phyloP scores from a whole-genome alignment of 2,329 filamentous ascomycete genomes.

The Colletotrichum chlorophyti region DNA sequence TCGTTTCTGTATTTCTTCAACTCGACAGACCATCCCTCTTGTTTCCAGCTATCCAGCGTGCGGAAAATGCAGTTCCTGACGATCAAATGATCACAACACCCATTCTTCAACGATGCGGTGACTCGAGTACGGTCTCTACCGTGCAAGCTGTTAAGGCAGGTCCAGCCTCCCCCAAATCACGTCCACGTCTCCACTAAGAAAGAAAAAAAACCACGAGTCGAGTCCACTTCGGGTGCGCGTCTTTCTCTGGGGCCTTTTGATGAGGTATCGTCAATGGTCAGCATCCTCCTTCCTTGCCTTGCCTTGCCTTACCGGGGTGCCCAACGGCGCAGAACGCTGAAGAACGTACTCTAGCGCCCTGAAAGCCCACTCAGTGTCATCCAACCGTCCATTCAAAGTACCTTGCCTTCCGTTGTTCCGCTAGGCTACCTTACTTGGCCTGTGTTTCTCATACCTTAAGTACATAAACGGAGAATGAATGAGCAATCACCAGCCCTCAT shows the following conservation, averaged over 20 bases:
- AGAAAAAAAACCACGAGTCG: slow-evolving; percentile 2
- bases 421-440: too few species aligned
- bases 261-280: slow-evolving; percentile 7
- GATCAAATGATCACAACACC: slow-evolving; percentile 1
- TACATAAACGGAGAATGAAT: too few species aligned
- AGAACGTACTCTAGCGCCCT: slow-evolving; percentile 19
- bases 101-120: slow-evolving; percentile 18
- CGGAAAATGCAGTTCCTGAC: slow-evolving; percentile 9
- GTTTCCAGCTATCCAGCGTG: too few species aligned
- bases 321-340: slow-evolving; percentile 27
- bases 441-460: too few species aligned
- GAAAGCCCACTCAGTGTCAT: not conserved
- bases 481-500: too few species aligned
- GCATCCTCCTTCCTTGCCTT: slow-evolving; percentile 10
- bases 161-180: slow-evolving; percentile 32
- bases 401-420: too few species aligned
- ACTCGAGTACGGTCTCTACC: too few species aligned
- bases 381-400: not conserved
- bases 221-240: slow-evolving; percentile 26
- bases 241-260: slow-evolving; percentile 3
- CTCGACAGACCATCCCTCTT: too few species aligned
- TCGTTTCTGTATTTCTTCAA: too few species aligned
- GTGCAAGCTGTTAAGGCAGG: too few species aligned
- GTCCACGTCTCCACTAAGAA: slow-evolving; percentile 30
- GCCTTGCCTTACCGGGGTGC: not conserved